Percentiles rank a stretch among this genome's conserved stretches.
phyloP scores from a whole-genome alignment of 371 early-diverging fungal species.

The Mucor sp. region DNA sequence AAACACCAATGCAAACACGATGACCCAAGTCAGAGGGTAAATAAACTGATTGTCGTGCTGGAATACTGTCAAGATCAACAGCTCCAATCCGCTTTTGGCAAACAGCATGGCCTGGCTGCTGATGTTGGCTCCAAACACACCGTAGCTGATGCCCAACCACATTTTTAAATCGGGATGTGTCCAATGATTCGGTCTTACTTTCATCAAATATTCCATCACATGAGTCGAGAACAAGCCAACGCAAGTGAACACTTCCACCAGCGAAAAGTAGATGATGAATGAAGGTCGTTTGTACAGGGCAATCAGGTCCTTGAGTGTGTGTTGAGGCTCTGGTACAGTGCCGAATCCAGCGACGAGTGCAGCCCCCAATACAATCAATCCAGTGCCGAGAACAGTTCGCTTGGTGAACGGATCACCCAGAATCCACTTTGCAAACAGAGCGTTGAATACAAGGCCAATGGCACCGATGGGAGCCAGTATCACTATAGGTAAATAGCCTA shows the following conservation, averaged over 20 bases:
- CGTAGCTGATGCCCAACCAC: constrained; percentile 62
- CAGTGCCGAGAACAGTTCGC: constrained; percentile 59
- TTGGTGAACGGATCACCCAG: constrained; percentile 68
- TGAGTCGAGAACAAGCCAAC: constrained; percentile 55
- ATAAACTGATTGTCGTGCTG: constrained; percentile 74
- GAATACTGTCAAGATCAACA: constrained; percentile 64
- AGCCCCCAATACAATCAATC: constrained; percentile 73
- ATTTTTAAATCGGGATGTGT: constrained; percentile 36
- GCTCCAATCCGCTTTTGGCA: constrained; percentile 83
- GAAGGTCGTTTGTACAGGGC: constrained; percentile 72
- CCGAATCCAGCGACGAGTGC: constrained; percentile 77
- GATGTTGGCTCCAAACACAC: constrained; percentile 74
- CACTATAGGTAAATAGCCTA: constrained; percentile 80
- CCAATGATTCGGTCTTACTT: constrained; percentile 17
- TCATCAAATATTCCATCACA: constrained; percentile 47
- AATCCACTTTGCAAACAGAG: constrained; percentile 72
- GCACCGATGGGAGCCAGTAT: constrained; percentile 83
- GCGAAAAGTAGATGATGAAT: constrained; percentile 70
- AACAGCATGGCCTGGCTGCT: constrained; percentile 81
- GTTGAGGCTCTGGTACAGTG: constrained; percentile 75
- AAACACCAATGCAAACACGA: constrained; percentile 64
- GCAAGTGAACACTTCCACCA: constrained; percentile 58
- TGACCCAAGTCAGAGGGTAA: constrained; percentile 73
- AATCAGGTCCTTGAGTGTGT: constrained; percentile 72
- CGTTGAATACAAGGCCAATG: constrained; percentile 80